Conservation (phyloP, 78 protist genomes). For the Emiliania huxleyi region DNA sequence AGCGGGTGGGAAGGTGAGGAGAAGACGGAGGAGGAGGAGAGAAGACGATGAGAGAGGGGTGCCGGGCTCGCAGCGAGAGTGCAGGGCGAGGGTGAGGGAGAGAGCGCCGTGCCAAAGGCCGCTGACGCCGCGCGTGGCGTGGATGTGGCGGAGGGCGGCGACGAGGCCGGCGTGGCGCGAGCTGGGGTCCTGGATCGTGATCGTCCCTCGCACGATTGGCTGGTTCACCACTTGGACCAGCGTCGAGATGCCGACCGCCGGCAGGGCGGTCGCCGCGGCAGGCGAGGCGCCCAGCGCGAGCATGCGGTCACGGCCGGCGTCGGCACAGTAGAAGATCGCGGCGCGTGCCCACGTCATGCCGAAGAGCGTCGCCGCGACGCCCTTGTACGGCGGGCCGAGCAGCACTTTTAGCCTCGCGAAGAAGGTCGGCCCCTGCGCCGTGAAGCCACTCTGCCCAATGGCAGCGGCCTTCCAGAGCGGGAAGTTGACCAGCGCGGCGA, state of each 20-base stretch:
- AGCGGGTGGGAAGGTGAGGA: no score
- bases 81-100: no score
- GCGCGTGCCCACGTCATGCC: conserved; percentile 33
- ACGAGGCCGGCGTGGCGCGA: background rate
- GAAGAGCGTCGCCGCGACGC: background rate
- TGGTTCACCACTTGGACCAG: background rate
- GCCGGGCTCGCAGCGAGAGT: no score
- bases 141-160: background rate
- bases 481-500: background rate
- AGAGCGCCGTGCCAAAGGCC: conserved; percentile 16
- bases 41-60: no score
- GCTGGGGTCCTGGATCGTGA: background rate
- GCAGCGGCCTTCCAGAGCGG: conserved; percentile 19
- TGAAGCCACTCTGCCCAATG: background rate
- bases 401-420: no score
- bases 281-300: background rate
- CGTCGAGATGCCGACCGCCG: background rate
- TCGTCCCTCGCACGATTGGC: background rate
- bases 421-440: no score
- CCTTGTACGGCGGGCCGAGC: background rate
- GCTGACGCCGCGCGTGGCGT: background rate
- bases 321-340: background rate
- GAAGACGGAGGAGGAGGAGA: no score
- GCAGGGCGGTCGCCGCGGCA: background rate
- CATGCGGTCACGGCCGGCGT: background rate